Conservation (phyloP, 306 rosid species). For the Sicyos edulis region DNA sequence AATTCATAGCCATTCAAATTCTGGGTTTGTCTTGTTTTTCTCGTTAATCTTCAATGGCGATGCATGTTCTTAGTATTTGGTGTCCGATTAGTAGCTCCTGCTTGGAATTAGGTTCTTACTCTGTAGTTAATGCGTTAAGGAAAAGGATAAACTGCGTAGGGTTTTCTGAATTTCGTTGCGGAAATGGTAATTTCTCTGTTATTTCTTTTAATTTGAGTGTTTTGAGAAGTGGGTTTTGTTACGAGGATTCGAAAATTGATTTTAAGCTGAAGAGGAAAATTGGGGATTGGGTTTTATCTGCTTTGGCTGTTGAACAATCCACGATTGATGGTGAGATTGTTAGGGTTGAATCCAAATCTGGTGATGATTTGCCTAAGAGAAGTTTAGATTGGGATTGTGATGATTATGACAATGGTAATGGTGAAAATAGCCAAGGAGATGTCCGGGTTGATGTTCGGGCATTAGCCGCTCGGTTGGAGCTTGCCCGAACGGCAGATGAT, state of each 20-base stretch:
- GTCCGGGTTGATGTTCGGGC: conserved; percentile 59
- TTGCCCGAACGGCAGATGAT: conserved; percentile 58
- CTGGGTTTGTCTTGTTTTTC: conserved; percentile 10
- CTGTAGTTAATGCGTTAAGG: conserved; percentile 28
- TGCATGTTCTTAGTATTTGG: conserved; percentile 44
- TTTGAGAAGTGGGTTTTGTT: conserved; percentile 24
- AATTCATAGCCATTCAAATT: neutral
- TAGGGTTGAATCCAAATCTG: conserved; percentile 26
- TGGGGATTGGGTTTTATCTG: conserved; percentile 41
- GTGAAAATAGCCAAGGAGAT: conserved; percentile 25
- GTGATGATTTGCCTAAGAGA: conserved; percentile 21
- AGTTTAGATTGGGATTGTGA: conserved; percentile 27
- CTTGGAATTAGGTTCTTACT: conserved; percentile 33
- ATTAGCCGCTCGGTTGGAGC: conserved; percentile 45
- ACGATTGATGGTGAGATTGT: conserved; percentile 34
- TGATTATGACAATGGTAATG: conserved; percentile 12
- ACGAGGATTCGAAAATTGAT: conserved; percentile 34
- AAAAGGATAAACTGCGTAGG: conserved; percentile 31
- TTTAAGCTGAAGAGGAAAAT: conserved; percentile 35
- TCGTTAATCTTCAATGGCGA: conserved; percentile 14
- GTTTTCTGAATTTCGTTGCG: conserved; percentile 33
- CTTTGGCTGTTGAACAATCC: conserved; percentile 47
- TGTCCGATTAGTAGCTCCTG: conserved; percentile 30
- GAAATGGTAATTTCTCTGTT: conserved; percentile 19
- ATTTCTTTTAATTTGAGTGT: conserved; percentile 32